Evolutionary conservation across 2,329 filamentous ascomycete species (phyloP).

Genomic region (Aspergillus terreus): DNA sequence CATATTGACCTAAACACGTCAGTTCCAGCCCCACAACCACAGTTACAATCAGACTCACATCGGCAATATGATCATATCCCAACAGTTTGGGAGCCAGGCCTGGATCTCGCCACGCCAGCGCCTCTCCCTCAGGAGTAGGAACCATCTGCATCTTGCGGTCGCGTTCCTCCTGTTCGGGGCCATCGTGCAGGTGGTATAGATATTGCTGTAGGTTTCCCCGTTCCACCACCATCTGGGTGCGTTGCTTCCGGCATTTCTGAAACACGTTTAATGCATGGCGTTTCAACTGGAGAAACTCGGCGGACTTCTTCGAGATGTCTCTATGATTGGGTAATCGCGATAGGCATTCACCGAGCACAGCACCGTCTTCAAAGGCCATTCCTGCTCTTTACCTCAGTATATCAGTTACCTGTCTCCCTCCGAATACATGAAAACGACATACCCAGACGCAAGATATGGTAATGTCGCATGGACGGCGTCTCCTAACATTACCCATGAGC

Average conservation of each 20-base stretch:
- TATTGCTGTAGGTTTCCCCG: conserved; percentile 60
- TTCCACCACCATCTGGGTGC: conserved; percentile 59
- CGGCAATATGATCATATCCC: conserved; percentile 38
- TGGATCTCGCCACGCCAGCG: conserved; percentile 42
- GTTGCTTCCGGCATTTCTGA: conserved; percentile 54
- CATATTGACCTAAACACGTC: conserved; percentile 1
- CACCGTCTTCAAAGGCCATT: conserved; percentile 60
- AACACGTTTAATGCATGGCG: conserved; percentile 43
- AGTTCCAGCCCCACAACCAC: too few species aligned
- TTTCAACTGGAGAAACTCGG: conserved; percentile 29
- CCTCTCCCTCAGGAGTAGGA: conserved; percentile 38
- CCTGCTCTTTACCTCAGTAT: conserved; percentile 43
- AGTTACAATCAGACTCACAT: too few species aligned
- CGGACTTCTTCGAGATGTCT: conserved; percentile 15
- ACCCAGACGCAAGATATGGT: conserved; percentile 56
- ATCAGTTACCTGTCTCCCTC: neutral
- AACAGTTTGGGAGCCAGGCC: conserved; percentile 37
- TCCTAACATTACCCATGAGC: conserved; percentile 57
- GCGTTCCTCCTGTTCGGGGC: conserved; percentile 52
- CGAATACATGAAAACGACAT: neutral
- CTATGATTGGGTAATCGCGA: conserved; percentile 43
- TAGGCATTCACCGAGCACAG: conserved; percentile 55
- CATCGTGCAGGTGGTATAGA: conserved; percentile 60
- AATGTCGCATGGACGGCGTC: conserved; percentile 64
- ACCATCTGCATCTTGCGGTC: conserved; percentile 45